Base-by-base conservation (phyloP, 139 green algal genomes). In the Mesotaenium endlicherianum region DNA sequence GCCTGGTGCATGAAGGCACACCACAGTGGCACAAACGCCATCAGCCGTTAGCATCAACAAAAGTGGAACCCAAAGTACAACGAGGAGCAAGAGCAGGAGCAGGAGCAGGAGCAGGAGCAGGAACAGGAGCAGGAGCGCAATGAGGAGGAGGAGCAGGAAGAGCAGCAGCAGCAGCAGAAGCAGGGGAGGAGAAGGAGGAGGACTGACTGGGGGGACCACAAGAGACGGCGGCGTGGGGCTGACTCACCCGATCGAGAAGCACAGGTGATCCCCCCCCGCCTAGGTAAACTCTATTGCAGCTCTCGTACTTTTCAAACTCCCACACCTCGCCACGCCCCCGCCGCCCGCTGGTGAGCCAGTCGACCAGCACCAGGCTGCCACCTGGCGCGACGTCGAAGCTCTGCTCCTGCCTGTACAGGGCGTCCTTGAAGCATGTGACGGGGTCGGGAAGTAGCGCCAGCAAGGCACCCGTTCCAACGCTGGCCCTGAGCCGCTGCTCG, bases 331-430 rank as follows among this genome's bases (percentile, higher is more conserved):
- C 83, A 49, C 59, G 36, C 6, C 71, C 58, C 41, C 39, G 31
- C 3, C 85, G 74, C 2, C 85, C 85, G 14, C 68, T 57, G 14
- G 83, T 89, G 45, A 90, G 14, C 85, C 85, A 90, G 71, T 90
- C 85, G 14, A 90, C 85, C 41, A 86, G 17, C n/a, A 81, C 82
- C 30, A 90, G 72, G 57, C 85, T 90, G 30, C 36, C 82, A 55
- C 60, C 76, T 30, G 58, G 8, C 6, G 17, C 38, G 11, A 90
- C n/a, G 36, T 75, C 38, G 58, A 90, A 60, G 42, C 26, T 79
- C 71, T 90, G 85, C 16, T 45, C 31, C 57, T 90, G 85, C 11
- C 43, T 2, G 42, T 74, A 90, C 8, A 34, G 30, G 8, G 74
- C 34, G 6, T 77, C 30, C 40, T 8, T 42, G 58, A 90, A 90